phyloP scores from a whole-genome alignment of 2,329 filamentous ascomycete species.

The Hymenoscyphus fraxineus region DNA sequence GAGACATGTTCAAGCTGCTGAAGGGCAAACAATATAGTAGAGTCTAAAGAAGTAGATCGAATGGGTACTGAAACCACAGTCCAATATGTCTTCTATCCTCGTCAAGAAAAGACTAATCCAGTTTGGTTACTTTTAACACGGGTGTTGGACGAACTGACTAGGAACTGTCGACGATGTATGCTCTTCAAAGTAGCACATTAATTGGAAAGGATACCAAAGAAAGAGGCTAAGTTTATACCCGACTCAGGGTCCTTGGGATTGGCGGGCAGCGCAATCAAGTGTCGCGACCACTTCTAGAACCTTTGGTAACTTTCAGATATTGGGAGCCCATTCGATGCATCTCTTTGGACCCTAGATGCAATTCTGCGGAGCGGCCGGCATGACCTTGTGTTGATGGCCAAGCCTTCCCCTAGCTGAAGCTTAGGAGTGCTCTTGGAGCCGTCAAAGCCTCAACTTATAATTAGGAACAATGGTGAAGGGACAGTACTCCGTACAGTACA shows the following conservation, averaged over 20 bases:
- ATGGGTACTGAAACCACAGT: too few relatives aligned
- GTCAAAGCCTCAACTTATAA: background rate
- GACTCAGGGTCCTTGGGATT: background rate
- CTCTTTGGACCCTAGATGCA: background rate
- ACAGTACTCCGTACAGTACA: too few relatives aligned
- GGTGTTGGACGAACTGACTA: too few relatives aligned
- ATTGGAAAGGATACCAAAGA: background rate
- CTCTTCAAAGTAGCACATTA: background rate
- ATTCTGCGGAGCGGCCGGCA: background rate
- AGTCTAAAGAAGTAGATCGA: too few relatives aligned
- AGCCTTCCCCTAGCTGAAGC: background rate
- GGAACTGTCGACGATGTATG: too few relatives aligned
- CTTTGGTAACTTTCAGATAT: background rate
- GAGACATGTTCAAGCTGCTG: too few relatives aligned
- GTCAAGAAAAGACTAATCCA: too few relatives aligned
- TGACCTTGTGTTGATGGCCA: background rate
- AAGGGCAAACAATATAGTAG: too few relatives aligned
- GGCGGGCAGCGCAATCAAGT: background rate
- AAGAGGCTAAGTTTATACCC: background rate
- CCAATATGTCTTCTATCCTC: too few relatives aligned
- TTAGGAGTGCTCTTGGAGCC: background rate
- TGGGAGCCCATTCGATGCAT: background rate
- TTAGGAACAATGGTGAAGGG: background rate
- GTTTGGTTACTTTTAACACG: too few relatives aligned
- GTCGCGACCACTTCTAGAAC: background rate